Percentiles rank a stretch among this genome's conserved stretches.
Conservation (phyloP, 352 stramenopile genomes). For the Phytophthora ohioensis region DNA sequence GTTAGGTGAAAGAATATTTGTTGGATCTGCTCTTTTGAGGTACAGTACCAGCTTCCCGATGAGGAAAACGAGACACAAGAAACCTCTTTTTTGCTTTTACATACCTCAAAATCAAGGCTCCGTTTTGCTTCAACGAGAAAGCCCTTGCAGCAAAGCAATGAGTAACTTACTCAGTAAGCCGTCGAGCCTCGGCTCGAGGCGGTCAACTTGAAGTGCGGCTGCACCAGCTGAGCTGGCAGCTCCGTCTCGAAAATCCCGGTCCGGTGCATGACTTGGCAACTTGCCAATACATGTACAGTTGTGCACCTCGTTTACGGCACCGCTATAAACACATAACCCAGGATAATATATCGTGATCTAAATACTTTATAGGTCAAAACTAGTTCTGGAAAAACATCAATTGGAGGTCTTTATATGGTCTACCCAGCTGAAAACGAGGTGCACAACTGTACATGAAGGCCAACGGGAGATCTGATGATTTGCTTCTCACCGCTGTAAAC, state of each 20-base stretch:
- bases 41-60: not conserved
- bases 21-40: not conserved
- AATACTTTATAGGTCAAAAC: too few relatives aligned
- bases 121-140: too few relatives aligned
- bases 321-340: too few relatives aligned
- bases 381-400: too few relatives aligned
- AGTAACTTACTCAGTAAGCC: too few relatives aligned
- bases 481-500: conserved; percentile 18
- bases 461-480: conserved; percentile 7
- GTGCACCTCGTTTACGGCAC: too few relatives aligned
- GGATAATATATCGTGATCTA: too few relatives aligned
- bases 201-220: conserved; percentile 17
- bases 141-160: conserved; percentile 3
- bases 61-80: not conserved
- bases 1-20: conserved; percentile 7
- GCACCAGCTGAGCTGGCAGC: not conserved
- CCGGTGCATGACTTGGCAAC: conserved; percentile 2
- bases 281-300: too few relatives aligned
- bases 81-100: not conserved
- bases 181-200: not conserved
- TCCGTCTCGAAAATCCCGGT: conserved; percentile 10
- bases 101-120: not conserved
- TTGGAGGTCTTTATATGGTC: too few relatives aligned
- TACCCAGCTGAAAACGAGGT: too few relatives aligned
- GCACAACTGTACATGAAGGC: not conserved